Conservation (phyloP, 108 stramenopile genomes). For the Cylindrotheca closterium region DNA sequence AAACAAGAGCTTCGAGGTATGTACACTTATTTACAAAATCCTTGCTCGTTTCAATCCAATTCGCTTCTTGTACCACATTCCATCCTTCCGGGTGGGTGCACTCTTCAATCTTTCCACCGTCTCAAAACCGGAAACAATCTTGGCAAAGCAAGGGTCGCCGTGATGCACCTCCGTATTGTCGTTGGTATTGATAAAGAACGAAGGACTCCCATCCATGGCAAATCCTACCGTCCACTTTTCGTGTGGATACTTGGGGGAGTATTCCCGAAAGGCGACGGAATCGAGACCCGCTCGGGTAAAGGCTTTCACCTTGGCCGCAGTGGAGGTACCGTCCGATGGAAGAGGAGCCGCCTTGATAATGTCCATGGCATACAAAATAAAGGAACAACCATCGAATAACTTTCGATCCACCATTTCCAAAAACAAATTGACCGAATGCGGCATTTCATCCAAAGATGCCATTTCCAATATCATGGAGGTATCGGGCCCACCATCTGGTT, state of each 20-base stretch:
- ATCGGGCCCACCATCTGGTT: not conserved
- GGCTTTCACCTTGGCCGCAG: constrained; percentile 22
- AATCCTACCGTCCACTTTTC: constrained; percentile 66
- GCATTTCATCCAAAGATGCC: constrained; percentile 70
- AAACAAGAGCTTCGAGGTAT: too few species aligned
- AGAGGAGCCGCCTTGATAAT: constrained; percentile 67
- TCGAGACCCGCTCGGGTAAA: constrained; percentile 40
- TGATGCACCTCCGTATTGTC: constrained; percentile 75
- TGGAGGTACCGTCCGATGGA: constrained; percentile 22
- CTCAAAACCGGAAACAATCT: constrained; percentile 44
- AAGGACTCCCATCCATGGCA: constrained; percentile 74
- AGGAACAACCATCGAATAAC: constrained; percentile 60
- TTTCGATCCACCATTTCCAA: constrained; percentile 58
- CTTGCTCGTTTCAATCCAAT: constrained; percentile 32
- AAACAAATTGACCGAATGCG: constrained; percentile 71
- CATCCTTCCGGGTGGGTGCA: constrained; percentile 23
- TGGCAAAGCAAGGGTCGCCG: constrained; percentile 75
- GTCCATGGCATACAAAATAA: constrained; percentile 68
- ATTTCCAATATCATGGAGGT: constrained; percentile 51
- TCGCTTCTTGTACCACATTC: constrained; percentile 29
- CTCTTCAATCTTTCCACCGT: constrained; percentile 37
- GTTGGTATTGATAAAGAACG: constrained; percentile 79
- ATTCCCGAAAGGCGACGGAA: constrained; percentile 65
- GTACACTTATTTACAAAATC: constrained; percentile 16
- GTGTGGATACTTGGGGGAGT: constrained; percentile 56